Conservation (phyloP, 176 grass and related monocot species). For the Paspalum vaginatum region DNA sequence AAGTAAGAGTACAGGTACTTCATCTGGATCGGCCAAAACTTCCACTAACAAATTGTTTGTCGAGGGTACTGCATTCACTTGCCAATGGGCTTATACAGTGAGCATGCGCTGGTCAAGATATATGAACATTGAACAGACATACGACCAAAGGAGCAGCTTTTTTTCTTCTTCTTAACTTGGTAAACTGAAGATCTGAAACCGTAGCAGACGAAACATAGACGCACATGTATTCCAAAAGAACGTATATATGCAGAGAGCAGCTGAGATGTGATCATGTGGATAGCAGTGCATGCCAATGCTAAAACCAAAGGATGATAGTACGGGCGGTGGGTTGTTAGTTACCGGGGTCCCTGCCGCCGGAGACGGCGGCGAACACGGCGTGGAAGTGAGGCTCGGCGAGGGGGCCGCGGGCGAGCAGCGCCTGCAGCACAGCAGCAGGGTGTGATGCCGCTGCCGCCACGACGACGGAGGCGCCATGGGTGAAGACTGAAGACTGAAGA, state of each 20-base stretch:
- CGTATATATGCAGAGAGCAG: too few species aligned
- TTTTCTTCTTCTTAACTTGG: not conserved
- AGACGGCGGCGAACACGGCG: constrained; percentile 43
- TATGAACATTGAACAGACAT: not conserved
- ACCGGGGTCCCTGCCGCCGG: too few species aligned
- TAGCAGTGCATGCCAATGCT: too few species aligned
- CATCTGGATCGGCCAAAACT: not conserved
- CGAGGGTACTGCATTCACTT: not conserved
- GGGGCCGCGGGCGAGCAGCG: constrained; percentile 64
- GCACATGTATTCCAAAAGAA: not conserved
- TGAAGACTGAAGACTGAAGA: too few species aligned
- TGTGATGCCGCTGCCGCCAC: constrained; percentile 52
- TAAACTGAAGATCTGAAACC: not conserved
- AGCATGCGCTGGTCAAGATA: not conserved
- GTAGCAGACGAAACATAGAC: not conserved
- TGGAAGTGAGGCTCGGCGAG: constrained; percentile 58
- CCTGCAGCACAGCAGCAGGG: constrained; percentile 81
- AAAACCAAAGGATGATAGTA: too few species aligned
- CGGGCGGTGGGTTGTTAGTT: too few species aligned
- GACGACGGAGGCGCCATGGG: constrained; percentile 48
- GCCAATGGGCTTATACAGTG: not conserved
- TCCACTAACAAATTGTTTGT: not conserved
- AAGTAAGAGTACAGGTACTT: not conserved
- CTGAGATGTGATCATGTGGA: too few species aligned
- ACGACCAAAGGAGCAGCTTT: not conserved